These are phyloP conservation scores for Elsinoe ampelina DNA, from an alignment of 2,329 filamentous ascomycete genomes.

Conservation along the genomic window DNA sequence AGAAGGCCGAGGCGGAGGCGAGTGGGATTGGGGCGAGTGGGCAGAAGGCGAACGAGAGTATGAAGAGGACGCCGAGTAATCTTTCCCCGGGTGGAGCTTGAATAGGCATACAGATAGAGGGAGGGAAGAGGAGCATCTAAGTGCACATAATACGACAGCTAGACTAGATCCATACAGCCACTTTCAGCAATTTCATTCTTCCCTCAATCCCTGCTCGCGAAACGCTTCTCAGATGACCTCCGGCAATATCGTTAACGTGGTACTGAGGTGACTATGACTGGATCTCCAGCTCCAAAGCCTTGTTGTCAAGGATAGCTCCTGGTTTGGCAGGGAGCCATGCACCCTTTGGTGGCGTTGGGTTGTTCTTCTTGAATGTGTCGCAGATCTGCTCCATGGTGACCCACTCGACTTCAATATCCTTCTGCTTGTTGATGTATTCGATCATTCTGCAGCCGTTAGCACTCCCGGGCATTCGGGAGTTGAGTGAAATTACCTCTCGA, in stretches of 20 bases:
- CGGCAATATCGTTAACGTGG: neutral
- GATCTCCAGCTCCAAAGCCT: constrained; percentile 23
- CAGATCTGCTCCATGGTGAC: constrained; percentile 62
- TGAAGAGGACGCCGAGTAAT: constrained; percentile 11
- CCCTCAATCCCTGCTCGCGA: neutral
- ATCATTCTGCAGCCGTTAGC: constrained; percentile 39
- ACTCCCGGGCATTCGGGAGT: neutral
- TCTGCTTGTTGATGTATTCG: constrained; percentile 56
- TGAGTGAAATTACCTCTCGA: constrained; percentile 45
- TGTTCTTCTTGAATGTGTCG: constrained; percentile 63
- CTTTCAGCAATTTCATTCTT: neutral
- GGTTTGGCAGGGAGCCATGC: constrained; percentile 51
- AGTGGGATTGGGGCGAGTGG: neutral
- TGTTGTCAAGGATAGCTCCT: constrained; percentile 44
- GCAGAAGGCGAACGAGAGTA: constrained; percentile 11
- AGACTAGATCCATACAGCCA: neutral
- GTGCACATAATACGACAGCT: neutral
- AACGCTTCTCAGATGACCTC: neutral
- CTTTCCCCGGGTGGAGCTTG: neutral
- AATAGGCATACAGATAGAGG: neutral
- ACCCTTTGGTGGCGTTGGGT: constrained; percentile 43
- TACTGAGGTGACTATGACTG: neutral
- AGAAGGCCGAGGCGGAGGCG: neutral
- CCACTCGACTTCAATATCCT: constrained; percentile 50
- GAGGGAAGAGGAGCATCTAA: neutral